A percentile compares a stretch with the other conserved stretches of the same genome.
These are phyloP conservation scores for Claviceps sp. DNA, from an alignment of 2,329 filamentous ascomycete species.

Conservation along the genomic window DNA sequence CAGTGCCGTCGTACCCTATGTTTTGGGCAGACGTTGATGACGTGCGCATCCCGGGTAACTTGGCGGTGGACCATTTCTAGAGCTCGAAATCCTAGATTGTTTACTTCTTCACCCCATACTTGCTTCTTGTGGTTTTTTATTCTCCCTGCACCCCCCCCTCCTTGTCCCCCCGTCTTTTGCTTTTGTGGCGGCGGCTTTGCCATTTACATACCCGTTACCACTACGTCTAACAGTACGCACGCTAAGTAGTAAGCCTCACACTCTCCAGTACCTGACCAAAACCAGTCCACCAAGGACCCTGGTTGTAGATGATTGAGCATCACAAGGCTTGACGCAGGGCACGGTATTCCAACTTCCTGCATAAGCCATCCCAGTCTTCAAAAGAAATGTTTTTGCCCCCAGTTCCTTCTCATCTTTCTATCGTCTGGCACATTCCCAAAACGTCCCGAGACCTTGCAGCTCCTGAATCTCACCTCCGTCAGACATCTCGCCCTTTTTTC, in stretches of 20 bases:
- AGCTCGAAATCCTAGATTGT: conserved; percentile 1
- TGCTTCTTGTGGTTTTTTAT: neutral
- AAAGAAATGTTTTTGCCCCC: conserved; percentile 21
- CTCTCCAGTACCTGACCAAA: conserved; percentile 1
- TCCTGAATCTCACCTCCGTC: conserved; percentile 14
- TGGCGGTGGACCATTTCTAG: neutral
- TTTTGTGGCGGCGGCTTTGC: conserved; percentile 5
- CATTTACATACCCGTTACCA: conserved; percentile 1
- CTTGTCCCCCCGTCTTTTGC: neutral
- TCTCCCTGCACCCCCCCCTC: neutral
- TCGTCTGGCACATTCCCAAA: conserved; percentile 10
- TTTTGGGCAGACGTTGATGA: neutral
- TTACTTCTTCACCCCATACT: neutral
- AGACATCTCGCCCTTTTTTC: conserved; percentile 10
- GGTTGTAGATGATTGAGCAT: conserved; percentile 1
- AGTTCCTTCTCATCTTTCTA: conserved; percentile 14
- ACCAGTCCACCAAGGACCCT: conserved; percentile 1
- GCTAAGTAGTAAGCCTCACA: neutral
- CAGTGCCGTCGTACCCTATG: neutral
- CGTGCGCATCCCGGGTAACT: neutral
- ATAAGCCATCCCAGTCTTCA: conserved; percentile 18
- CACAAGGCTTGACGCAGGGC: conserved; percentile 5
- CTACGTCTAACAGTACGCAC: neutral
- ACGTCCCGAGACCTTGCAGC: conserved; percentile 17
- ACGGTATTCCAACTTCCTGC: conserved; percentile 13